Evolutionary conservation across 306 rosid genomes (phyloP), one percentile per base, ranked within the genome.

Genomic region (Macrotyloma uniflorum): DNA sequence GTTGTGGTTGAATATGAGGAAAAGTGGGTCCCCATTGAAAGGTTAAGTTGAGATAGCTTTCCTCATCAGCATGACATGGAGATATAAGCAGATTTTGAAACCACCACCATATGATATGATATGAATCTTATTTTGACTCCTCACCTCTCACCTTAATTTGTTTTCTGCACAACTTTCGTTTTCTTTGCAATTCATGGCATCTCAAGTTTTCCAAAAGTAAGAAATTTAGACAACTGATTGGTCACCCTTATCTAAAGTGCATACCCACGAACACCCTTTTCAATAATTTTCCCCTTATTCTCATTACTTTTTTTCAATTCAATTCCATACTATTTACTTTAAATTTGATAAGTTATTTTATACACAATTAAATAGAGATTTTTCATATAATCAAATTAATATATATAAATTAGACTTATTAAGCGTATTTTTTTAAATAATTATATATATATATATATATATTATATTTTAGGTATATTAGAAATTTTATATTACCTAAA

Each of bases 21-120:
- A 28, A 70, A 70, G 65, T 68, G 86, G 89, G 87, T 58, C 82
- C 85, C 33, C 0, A 14, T 50, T 36, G 45, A 85, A 88, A 80
- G 68, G 67, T 59, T 3, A 70, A 72, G 75, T 59, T 3, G 74
- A 76, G 78, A 75, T 83, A 62, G 70, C 53, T 83, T 86, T 82
- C 74, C 84, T 84, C 81, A 55, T 74, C 64, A 16, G 54, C 68
- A 68, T 76, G 68, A 53, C 75, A 74, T 47, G 14, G 67, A 75
- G 73, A 61, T 72, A 24, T 4, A 70, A 57, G 55, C 42, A 76
- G 79, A 72, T 72, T 64, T 72, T 72, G 65, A 73, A 78, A 80
- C 79, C 40, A 71, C 3, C 28, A 26, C 28, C 28, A 0, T 38
- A 9, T 7, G 12, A 38, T 80, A 38, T 71, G 67, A 61, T 43